Conservation (phyloP, 805 yeast species). For the Candida ovalis region DNA sequence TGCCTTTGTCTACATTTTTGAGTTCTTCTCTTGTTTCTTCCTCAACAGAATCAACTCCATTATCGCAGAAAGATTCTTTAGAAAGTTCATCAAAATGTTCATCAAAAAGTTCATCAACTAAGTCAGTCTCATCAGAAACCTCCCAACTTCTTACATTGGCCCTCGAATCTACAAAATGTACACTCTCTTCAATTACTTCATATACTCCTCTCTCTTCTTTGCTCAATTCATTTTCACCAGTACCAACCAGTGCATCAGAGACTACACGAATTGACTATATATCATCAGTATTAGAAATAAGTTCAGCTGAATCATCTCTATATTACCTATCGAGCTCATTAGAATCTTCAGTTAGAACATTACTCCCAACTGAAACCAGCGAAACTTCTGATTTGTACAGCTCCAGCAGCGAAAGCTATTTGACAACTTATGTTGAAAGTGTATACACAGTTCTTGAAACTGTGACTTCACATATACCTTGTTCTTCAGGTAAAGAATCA, state of each 20-base stretch:
- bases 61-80: too few relatives aligned
- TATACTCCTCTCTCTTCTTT: slow-evolving; percentile 1
- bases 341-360: too few relatives aligned
- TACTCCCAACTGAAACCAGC: too few relatives aligned
- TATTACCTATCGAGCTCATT: too few relatives aligned
- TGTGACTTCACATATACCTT: too few relatives aligned
- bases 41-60: background rate
- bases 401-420: too few relatives aligned
- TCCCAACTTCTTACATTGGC: background rate
- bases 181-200: background rate
- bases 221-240: background rate
- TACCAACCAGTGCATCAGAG: too few relatives aligned
- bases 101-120: background rate
- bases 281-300: background rate
- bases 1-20: background rate
- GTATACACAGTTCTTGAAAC: too few relatives aligned
- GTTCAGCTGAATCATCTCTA: background rate
- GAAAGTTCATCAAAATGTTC: background rate
- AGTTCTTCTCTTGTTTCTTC: background rate
- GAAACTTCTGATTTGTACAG: too few relatives aligned
- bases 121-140: too few relatives aligned
- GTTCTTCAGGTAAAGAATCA: too few relatives aligned
- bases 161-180: background rate
- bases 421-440: too few relatives aligned
- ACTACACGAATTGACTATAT: background rate